Percentiles rank a stretch among this genome's conserved stretches.
These are phyloP conservation scores for Oryza longistaminata DNA, from an alignment of 176 grass and related monocot species.

Conservation along the genomic window DNA sequence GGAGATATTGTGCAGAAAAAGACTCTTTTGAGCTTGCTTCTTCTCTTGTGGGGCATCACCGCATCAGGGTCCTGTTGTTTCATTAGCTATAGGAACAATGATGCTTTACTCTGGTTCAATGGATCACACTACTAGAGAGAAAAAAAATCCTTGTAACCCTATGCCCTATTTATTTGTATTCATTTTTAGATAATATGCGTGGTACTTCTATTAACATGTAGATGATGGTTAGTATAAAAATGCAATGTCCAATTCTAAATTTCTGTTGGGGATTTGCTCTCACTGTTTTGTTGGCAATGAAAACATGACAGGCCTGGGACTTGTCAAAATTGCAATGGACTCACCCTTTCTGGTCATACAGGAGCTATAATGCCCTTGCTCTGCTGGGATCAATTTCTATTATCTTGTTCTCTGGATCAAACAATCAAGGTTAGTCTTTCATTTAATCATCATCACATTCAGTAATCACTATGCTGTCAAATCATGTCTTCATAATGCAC, in stretches of 20 bases:
- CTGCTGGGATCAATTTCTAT: constrained; percentile 95
- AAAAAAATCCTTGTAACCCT: constrained; percentile 27
- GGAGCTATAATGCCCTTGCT: constrained; percentile 82
- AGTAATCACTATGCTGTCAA: no score
- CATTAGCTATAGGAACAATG: constrained; percentile 62
- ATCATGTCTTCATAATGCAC: no score
- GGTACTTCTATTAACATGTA: no score
- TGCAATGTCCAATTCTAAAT: background rate
- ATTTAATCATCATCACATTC: no score
- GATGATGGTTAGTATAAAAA: no score
- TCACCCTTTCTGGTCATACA: constrained; percentile 81
- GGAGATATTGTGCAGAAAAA: constrained; percentile 64
- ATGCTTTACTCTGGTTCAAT: constrained; percentile 94
- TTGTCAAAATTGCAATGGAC: constrained; percentile 80
- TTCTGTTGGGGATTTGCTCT: background rate
- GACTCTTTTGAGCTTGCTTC: constrained; percentile 83
- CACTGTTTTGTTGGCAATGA: constrained; percentile 3
- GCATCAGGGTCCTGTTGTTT: constrained; percentile 62
- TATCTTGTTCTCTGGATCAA: constrained; percentile 87
- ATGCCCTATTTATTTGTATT: background rate
- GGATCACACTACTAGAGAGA: constrained; percentile 91
- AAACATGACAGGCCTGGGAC: constrained; percentile 93
- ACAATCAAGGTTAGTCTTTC: constrained; percentile 78
- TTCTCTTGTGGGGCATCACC: constrained; percentile 46
- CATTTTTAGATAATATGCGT: no score